Conservation (phyloP, 1,284 basidiomycete genomes). For the Pholiota adiposa region DNA sequence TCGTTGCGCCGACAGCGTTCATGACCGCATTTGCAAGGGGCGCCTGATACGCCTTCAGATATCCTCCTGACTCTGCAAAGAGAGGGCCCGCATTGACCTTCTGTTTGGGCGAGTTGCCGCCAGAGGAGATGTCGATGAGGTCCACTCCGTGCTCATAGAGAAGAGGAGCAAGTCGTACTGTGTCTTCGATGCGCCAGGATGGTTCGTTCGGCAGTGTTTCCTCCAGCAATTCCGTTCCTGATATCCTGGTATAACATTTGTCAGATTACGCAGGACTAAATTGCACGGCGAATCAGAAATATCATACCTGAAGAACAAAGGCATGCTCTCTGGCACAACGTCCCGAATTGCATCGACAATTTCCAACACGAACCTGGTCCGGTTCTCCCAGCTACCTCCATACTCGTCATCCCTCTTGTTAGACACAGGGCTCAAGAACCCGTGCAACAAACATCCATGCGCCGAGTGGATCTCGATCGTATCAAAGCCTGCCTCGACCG, state of each 20-base stretch:
- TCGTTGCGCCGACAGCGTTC: slow-evolving; percentile 52
- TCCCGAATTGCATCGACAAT: slow-evolving; percentile 54
- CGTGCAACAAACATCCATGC: slow-evolving; percentile 64
- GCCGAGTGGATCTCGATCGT: slow-evolving; percentile 72
- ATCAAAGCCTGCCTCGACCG: slow-evolving; percentile 62
- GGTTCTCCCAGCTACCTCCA: slow-evolving; percentile 75
- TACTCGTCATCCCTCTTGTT: slow-evolving; percentile 78
- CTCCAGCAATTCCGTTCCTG: slow-evolving; percentile 59
- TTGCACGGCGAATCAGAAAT: not conserved
- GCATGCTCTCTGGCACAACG: slow-evolving; percentile 60
- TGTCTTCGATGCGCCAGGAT: slow-evolving; percentile 67
- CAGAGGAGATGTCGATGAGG: slow-evolving; percentile 67
- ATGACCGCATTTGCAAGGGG: slow-evolving; percentile 48
- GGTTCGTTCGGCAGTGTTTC: slow-evolving; percentile 50
- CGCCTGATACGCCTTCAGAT: slow-evolving; percentile 36
- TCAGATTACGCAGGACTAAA: not conserved
- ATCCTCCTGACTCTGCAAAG: slow-evolving; percentile 37
- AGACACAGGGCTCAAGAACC: slow-evolving; percentile 62
- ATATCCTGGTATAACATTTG: slow-evolving; percentile 45
- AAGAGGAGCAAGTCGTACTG: slow-evolving; percentile 52
- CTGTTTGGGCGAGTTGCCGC: slow-evolving; percentile 51
- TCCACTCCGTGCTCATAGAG: slow-evolving; percentile 67
- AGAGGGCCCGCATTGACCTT: slow-evolving; percentile 23
- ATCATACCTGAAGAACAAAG: slow-evolving; percentile 69
- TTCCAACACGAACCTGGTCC: slow-evolving; percentile 63